Evolutionary conservation across 2,329 filamentous ascomycete genomes (phyloP).

Genomic region (Penicillium nordicum): DNA sequence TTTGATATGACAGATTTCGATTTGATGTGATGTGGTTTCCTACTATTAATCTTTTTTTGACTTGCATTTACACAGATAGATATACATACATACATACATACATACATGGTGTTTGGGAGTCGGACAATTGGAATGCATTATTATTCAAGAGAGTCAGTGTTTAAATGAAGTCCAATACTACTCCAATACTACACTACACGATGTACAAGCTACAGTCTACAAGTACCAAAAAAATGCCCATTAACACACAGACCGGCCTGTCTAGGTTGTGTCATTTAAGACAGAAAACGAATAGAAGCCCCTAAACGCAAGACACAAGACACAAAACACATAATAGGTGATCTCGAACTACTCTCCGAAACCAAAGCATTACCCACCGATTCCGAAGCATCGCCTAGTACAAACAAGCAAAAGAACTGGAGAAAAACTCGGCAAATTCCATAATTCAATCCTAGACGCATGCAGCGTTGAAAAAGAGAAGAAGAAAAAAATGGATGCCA

Average conservation of each 20-base stretch:
- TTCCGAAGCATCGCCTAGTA: background rate
- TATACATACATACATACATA: conserved; percentile 8
- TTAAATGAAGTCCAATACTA: background rate
- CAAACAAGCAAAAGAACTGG: background rate
- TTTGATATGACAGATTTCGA: conserved; percentile 4
- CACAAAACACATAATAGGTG: background rate
- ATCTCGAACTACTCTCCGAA: conserved; percentile 4
- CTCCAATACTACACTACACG: background rate
- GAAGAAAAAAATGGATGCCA: conserved; percentile 33
- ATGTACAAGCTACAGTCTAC: background rate
- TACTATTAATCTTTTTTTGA: background rate
- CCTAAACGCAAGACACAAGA: background rate
- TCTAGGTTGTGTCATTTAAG: conserved; percentile 26
- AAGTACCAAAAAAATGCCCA: background rate
- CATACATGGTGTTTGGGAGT: conserved; percentile 8
- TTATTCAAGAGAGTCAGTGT: background rate
- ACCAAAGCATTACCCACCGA: background rate
- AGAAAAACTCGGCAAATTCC: background rate
- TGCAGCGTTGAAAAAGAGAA: conserved; percentile 8
- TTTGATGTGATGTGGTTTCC: background rate
- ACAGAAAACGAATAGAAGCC: conserved; percentile 15
- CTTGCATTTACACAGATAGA: conserved; percentile 7
- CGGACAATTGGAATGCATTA: conserved; percentile 2
- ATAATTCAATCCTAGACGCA: conserved; percentile 4
- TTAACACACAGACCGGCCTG: conserved; percentile 17